phyloP scores from a whole-genome alignment of 768 basidiomycete species.

The Zangia roseola region DNA sequence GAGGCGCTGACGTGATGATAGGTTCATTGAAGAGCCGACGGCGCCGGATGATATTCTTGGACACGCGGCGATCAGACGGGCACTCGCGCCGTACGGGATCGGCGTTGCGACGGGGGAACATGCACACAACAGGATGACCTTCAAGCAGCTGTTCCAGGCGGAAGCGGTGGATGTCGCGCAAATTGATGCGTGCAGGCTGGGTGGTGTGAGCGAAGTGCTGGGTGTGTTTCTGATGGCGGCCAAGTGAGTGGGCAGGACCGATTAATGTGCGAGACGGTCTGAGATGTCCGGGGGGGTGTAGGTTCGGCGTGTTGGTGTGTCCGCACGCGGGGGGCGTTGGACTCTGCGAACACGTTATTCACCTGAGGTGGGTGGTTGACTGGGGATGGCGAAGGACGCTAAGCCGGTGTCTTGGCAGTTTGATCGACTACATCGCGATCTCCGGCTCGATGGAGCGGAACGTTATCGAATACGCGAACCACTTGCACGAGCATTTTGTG shows the following conservation, averaged over 20 bases:
- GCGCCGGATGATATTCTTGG: slow-evolving; percentile 90
- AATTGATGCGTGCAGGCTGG: slow-evolving; percentile 85
- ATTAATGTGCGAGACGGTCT: background rate
- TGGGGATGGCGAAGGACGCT: background rate
- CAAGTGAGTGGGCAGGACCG: slow-evolving; percentile 48
- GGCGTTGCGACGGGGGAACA: slow-evolving; percentile 95
- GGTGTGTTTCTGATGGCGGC: slow-evolving; percentile 88
- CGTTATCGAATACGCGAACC: slow-evolving; percentile 83
- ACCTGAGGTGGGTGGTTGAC: slow-evolving; percentile 52
- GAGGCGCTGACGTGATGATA: slow-evolving; percentile 25
- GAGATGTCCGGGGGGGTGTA: slow-evolving; percentile 26
- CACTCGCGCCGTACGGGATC: slow-evolving; percentile 74
- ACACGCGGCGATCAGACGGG: slow-evolving; percentile 77
- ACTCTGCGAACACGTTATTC: slow-evolving; percentile 89
- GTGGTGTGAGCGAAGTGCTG: slow-evolving; percentile 88
- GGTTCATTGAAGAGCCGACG: slow-evolving; percentile 94
- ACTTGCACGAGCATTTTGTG: slow-evolving; percentile 88
- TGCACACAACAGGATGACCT: slow-evolving; percentile 92
- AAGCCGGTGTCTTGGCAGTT: slow-evolving; percentile 37
- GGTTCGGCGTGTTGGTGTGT: slow-evolving; percentile 82
- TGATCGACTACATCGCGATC: slow-evolving; percentile 90
- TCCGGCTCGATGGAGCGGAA: slow-evolving; percentile 90
- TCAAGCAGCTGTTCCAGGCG: slow-evolving; percentile 89
- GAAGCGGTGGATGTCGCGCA: slow-evolving; percentile 90
- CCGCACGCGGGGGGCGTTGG: slow-evolving; percentile 94